These are phyloP conservation scores for Spergularia marina DNA, from an alignment of 148 eudicot genomes.

Conservation along the genomic window DNA sequence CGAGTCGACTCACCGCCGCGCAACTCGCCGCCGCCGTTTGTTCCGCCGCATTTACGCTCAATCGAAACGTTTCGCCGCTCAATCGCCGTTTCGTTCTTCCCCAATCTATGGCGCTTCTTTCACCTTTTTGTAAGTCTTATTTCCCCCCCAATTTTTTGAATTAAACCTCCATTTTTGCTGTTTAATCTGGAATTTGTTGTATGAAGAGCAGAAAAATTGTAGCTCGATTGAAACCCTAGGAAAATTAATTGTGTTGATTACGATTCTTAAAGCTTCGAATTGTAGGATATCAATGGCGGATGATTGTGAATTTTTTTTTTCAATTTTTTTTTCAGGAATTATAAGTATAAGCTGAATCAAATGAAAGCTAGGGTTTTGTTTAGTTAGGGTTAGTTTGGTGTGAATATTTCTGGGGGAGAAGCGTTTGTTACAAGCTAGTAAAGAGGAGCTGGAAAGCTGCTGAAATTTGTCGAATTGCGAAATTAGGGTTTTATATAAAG, in stretches of 20 bases:
- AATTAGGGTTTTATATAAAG: constrained; percentile 31
- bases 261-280: neutral
- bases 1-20: constrained; percentile 31
- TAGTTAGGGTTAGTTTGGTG: constrained; percentile 28
- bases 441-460: constrained; percentile 21
- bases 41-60: neutral
- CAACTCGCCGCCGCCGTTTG: constrained; percentile 18
- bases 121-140: constrained; percentile 19
- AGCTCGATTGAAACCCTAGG: constrained; percentile 32
- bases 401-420: constrained; percentile 5
- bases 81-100: constrained; percentile 9
- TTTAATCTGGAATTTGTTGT: neutral
- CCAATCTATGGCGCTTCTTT: constrained; percentile 1
- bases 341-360: neutral
- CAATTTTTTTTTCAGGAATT: neutral
- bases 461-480: constrained; percentile 1
- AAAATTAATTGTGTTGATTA: neutral
- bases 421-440: constrained; percentile 12
- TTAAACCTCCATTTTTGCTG: neutral
- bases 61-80: constrained; percentile 20
- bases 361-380: constrained; percentile 30
- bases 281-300: neutral
- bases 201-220: neutral
- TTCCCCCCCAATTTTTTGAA: neutral
- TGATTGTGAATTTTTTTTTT: constrained; percentile 13